phyloP scores from a whole-genome alignment of 1,284 basidiomycete genomes.

The Leccinum huronense region DNA sequence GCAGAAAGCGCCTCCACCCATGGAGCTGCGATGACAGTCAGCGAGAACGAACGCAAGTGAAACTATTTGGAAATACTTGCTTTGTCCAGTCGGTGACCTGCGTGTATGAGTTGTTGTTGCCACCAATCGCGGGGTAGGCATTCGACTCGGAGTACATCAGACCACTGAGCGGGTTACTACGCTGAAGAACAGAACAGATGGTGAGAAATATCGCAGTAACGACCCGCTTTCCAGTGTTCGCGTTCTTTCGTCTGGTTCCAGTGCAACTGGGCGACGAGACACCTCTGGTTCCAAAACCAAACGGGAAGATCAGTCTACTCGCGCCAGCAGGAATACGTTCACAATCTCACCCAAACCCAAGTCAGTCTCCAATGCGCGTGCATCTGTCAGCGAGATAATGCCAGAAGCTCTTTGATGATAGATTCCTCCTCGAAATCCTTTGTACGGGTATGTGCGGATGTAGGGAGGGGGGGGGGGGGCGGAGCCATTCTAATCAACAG shows the following conservation, averaged over 20 bases:
- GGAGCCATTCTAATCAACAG: conserved; percentile 5
- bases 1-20: conserved; percentile 55
- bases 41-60: not conserved
- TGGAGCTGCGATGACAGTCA: conserved; percentile 45
- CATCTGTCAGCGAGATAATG: conserved; percentile 29
- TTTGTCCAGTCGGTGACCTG: conserved; percentile 60
- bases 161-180: conserved; percentile 64
- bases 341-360: conserved; percentile 29
- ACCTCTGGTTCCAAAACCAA: not conserved
- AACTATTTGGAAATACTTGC: conserved; percentile 31
- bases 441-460: not conserved
- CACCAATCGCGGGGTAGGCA: conserved; percentile 42
- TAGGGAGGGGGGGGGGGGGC: conserved; percentile 22
- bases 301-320: not conserved
- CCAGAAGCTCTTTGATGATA: conserved; percentile 32
- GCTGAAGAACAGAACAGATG: conserved; percentile 31
- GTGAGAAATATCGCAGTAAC: conserved; percentile 29
- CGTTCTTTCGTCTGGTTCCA: conserved; percentile 11
- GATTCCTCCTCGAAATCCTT: conserved; percentile 26
- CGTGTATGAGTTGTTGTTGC: conserved; percentile 38
- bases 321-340: conserved; percentile 26
- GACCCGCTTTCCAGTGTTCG: conserved; percentile 19
- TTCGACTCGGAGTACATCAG: conserved; percentile 53
- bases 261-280: not conserved
- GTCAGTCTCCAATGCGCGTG: conserved; percentile 35